Evolutionary conservation across 257 asterid species (phyloP).

Genomic region (Craterostigma plantagineum): DNA sequence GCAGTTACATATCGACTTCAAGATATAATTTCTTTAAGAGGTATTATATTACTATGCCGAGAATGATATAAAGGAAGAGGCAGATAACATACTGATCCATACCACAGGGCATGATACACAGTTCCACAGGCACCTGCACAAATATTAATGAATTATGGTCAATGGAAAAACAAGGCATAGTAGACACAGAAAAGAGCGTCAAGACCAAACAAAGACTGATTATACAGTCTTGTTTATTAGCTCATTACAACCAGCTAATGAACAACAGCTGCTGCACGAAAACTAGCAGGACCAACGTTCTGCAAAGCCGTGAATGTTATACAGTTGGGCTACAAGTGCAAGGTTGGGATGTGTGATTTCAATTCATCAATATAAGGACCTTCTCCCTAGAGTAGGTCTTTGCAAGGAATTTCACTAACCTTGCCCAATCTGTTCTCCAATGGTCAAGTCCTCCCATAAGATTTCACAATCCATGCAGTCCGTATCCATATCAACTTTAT

Average conservation of each 20-base stretch:
- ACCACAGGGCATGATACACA: conserved; percentile 93
- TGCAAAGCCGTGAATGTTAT: no score
- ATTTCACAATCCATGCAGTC: conserved; percentile 85
- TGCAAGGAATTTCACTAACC: conserved; percentile 27
- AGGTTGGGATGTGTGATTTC: no score
- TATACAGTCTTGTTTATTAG: no score
- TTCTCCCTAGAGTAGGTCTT: no score
- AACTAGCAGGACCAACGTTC: no score
- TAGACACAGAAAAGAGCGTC: background rate
- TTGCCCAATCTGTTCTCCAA: conserved; percentile 93
- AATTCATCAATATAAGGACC: no score
- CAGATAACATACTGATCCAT: conserved; percentile 90
- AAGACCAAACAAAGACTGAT: no score
- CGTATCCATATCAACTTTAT: conserved; percentile 50
- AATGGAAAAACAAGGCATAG: background rate
- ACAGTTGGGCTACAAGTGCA: no score
- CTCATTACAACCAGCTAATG: no score
- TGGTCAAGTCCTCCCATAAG: conserved; percentile 86
- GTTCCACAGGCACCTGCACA: conserved; percentile 94
- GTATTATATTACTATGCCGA: background rate
- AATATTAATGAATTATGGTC: conserved; percentile 6
- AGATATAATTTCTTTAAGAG: no score
- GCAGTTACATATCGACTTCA: no score
- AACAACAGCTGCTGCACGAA: no score
- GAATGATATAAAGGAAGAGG: conserved; percentile 19